Percentiles rank a stretch among this genome's conserved stretches.
These are phyloP conservation scores for Cryptosporidium tyzzeri DNA, from an alignment of 169 alveolate genomes.

Conservation along the genomic window DNA sequence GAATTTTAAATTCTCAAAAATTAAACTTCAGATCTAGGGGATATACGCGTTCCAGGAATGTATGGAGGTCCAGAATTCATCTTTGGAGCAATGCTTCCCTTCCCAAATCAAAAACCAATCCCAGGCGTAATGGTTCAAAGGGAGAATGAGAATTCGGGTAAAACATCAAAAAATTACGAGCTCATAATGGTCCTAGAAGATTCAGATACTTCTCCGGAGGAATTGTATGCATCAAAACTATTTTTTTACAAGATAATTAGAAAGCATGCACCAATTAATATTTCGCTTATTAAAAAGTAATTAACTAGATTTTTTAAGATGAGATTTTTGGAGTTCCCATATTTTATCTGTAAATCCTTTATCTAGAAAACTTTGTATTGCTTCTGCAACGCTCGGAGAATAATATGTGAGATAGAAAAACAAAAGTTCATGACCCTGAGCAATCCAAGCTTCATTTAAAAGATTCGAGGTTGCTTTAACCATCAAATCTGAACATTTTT, in stretches of 20 bases:
- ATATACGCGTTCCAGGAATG: slow-evolving; percentile 75
- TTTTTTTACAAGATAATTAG: slow-evolving; percentile 34
- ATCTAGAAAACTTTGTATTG: slow-evolving; percentile 17
- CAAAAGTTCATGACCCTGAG: slow-evolving; percentile 38
- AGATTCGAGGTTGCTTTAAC: slow-evolving; percentile 39
- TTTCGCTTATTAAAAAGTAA: slow-evolving; percentile 26
- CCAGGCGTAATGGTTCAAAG: slow-evolving; percentile 69
- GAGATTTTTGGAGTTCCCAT: slow-evolving; percentile 66
- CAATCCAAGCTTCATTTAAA: slow-evolving; percentile 64
- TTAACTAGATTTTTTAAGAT: slow-evolving; percentile 40
- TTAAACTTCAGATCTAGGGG: slow-evolving; percentile 48
- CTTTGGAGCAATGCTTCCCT: slow-evolving; percentile 73
- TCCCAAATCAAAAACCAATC: slow-evolving; percentile 66
- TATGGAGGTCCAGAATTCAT: slow-evolving; percentile 75
- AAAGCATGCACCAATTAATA: slow-evolving; percentile 55
- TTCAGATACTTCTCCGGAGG: slow-evolving; percentile 63
- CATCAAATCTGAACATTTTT: slow-evolving; percentile 55
- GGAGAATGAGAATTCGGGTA: background rate
- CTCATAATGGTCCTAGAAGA: slow-evolving; percentile 23
- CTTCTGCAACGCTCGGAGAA: slow-evolving; percentile 31
- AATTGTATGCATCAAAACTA: slow-evolving; percentile 32
- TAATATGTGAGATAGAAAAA: slow-evolving; percentile 38
- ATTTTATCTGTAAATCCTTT: slow-evolving; percentile 16
- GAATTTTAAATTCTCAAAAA: background rate
- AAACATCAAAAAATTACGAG: background rate